These are phyloP conservation scores for Asterophora lycoperdoides DNA, from an alignment of 768 basidiomycete genomes.

Conservation along the genomic window DNA sequence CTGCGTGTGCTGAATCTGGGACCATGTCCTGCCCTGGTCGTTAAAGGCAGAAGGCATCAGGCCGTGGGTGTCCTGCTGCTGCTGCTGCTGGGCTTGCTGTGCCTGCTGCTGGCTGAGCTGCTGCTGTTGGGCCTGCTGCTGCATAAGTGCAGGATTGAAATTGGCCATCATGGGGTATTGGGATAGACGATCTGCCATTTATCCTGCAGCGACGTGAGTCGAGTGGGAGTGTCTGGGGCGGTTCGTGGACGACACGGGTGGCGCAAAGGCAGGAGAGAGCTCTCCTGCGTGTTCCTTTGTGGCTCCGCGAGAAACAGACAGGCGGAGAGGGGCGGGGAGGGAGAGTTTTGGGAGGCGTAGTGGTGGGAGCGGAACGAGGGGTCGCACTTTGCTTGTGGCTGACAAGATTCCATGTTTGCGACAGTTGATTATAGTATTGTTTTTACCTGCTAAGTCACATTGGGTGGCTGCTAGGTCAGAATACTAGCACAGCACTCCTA, in stretches of 20 bases:
- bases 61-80: constrained; percentile 35
- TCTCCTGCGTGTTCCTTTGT: constrained; percentile 14
- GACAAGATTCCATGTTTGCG: constrained; percentile 42
- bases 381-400: constrained; percentile 43
- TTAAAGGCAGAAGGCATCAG: constrained; percentile 37
- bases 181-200: constrained; percentile 60
- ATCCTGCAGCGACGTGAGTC: constrained; percentile 26
- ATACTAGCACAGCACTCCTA: background rate
- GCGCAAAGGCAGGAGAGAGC: constrained; percentile 19
- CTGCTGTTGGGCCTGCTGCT: constrained; percentile 43
- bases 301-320: constrained; percentile 16
- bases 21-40: constrained; percentile 56
- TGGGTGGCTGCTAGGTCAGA: constrained; percentile 2
- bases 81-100: constrained; percentile 37
- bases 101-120: constrained; percentile 32
- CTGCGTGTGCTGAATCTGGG: constrained; percentile 47
- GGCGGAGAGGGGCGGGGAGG: constrained; percentile 23
- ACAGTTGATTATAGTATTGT: constrained; percentile 29
- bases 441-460: constrained; percentile 5
- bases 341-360: constrained; percentile 38
- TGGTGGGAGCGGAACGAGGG: constrained; percentile 57
- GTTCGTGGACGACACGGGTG: constrained; percentile 23
- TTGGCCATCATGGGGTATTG: constrained; percentile 53
- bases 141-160: constrained; percentile 42
- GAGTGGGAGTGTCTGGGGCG: constrained; percentile 25